Base-by-base conservation (phyloP, 2,329 filamentous ascomycete species). In the Talaromyces sp. region DNA sequence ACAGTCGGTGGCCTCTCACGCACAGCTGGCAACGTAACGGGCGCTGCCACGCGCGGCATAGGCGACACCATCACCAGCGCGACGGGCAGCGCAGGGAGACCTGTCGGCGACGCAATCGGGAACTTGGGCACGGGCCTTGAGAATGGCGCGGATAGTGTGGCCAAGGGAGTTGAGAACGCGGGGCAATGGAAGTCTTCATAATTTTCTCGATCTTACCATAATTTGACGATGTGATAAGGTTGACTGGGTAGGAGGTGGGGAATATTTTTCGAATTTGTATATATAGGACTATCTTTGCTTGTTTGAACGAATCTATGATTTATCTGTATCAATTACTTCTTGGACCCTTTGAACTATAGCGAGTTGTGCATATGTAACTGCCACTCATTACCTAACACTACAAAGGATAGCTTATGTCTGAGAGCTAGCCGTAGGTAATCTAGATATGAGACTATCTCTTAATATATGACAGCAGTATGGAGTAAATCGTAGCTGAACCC, bases 121-220 rank as follows among this genome's bases (percentile, higher is more conserved):
- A 84, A 81, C 68, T 71, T 86, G 8, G 84, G 84, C 6, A 82
- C 79, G 1, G 85, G 85, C 0, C 69, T 88, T 2, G 80, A 87
- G 75, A 78, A 80, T 52, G 86, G 84, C 1, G 74, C 80, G 43
- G 77, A 78, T 50, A 77, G 75, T 56, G 78, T 87, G 2, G 81
- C 82, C 14, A 81, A 84, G 74, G 85, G 85, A 0, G 81, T 85
- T 7, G 85, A 87, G 75, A 78, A 86, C 70, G 85, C 85, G 11
- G 86, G 86, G 3, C 75, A 87, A 72, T 86, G 85, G 84, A 52
- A 54, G 60, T 47, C 37, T 14, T 62, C 49, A 22, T 62, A 9
- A 43, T 41, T 3, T 3, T 13, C n/a, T 41, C 27, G 27, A 31
- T 31, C 27, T 31, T 31, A 31, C 27, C 27, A 6, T 31, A 31